Conservation (phyloP, 768 basidiomycete species). For the Rhizopogon vulgaris region DNA sequence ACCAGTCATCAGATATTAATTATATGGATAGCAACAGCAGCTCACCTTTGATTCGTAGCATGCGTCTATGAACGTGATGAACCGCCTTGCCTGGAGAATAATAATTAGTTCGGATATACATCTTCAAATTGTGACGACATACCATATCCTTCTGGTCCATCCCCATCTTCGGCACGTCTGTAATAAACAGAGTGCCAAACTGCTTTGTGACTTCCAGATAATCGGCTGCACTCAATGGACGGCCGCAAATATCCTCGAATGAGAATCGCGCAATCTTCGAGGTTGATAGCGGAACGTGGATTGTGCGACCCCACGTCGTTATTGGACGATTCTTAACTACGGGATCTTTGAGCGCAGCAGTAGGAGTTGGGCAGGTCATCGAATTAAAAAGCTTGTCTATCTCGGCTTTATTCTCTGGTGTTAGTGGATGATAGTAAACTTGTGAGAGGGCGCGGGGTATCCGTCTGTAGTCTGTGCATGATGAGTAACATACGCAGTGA, state of each 20-base stretch:
- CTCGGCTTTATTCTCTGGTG: slow-evolving; percentile 56
- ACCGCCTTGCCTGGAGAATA: slow-evolving; percentile 76
- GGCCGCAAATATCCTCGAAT: slow-evolving; percentile 83
- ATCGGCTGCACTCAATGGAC: slow-evolving; percentile 89
- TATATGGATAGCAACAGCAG: neutral
- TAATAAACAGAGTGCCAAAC: slow-evolving; percentile 84
- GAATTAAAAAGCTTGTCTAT: slow-evolving; percentile 81
- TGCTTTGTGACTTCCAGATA: slow-evolving; percentile 89
- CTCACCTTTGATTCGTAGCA: slow-evolving; percentile 87
- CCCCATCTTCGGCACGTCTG: slow-evolving; percentile 85
- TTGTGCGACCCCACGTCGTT: slow-evolving; percentile 84
- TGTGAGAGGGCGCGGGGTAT: slow-evolving; percentile 89
- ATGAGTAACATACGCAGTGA: neutral
- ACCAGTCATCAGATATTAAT: neutral
- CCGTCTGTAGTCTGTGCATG: slow-evolving; percentile 78
- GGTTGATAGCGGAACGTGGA: slow-evolving; percentile 76
- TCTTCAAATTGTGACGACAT: slow-evolving; percentile 6
- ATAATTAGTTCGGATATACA: slow-evolving; percentile 1
- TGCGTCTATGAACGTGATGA: slow-evolving; percentile 97
- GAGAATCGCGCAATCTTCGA: slow-evolving; percentile 77
- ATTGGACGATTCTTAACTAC: slow-evolving; percentile 59
- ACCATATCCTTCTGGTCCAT: slow-evolving; percentile 84
- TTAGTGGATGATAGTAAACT: slow-evolving; percentile 85
- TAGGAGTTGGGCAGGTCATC: slow-evolving; percentile 46
- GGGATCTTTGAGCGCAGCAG: slow-evolving; percentile 34